These are phyloP conservation scores for Diaporthe ilicicola DNA, from an alignment of 2,329 filamentous ascomycete genomes.

Conservation along the genomic window DNA sequence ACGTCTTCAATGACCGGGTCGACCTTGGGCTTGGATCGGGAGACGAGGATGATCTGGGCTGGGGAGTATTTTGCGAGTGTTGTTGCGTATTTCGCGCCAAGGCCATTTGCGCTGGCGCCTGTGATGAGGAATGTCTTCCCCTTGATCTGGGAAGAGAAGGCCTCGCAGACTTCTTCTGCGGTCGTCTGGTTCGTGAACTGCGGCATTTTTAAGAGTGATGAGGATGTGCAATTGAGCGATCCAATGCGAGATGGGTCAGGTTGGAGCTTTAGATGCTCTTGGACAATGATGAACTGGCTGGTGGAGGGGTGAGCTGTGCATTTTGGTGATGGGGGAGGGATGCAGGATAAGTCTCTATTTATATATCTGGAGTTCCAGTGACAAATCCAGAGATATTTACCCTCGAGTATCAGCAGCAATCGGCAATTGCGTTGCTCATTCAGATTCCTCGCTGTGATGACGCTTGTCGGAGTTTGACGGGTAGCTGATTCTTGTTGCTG, in stretches of 20 bases:
- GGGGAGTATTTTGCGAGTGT: slow-evolving; percentile 33
- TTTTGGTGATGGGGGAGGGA: neutral
- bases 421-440: neutral
- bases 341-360: neutral
- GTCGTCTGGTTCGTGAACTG: slow-evolving; percentile 19
- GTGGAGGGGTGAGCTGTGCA: neutral
- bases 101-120: slow-evolving; percentile 32
- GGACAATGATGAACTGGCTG: neutral
- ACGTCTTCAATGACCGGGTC: slow-evolving; percentile 46
- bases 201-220: slow-evolving; percentile 13
- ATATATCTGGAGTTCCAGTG: neutral
- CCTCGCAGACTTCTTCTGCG: slow-evolving; percentile 26
- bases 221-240: too few relatives aligned
- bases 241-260: neutral
- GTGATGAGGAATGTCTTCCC: slow-evolving; percentile 35
- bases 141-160: slow-evolving; percentile 27
- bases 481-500: neutral
- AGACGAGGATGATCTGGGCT: slow-evolving; percentile 34
- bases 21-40: slow-evolving; percentile 33
- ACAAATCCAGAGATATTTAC: neutral
- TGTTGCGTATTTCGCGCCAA: slow-evolving; percentile 33
- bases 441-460: neutral
- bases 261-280: neutral
- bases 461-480: neutral
- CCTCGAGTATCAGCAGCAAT: neutral